Evolutionary conservation across 495 filamentous ascomycete species (phyloP).

Genomic region (Penicillium coprophilum): DNA sequence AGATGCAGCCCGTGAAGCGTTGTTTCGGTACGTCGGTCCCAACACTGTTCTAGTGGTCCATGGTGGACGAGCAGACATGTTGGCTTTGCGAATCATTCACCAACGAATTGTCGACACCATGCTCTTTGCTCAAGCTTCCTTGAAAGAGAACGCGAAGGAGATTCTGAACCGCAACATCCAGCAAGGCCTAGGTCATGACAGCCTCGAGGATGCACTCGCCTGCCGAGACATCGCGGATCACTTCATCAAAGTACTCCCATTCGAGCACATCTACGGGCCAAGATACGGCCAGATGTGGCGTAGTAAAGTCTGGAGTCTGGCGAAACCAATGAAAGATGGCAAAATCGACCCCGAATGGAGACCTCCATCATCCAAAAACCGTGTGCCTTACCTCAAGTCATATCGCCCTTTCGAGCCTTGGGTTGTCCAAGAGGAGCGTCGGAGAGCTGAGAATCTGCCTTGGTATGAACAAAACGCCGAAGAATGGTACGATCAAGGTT

Average conservation of each 20-base stretch:
- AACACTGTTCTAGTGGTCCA: conserved; percentile 38
- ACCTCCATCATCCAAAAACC: background rate
- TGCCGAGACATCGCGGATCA: conserved; percentile 37
- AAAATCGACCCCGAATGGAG: background rate
- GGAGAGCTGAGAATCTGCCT: no score
- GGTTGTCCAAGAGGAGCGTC: no score
- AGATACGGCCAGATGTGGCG: background rate
- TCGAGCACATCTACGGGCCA: background rate
- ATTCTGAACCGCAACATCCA: conserved; percentile 35
- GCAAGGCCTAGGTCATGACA: conserved; percentile 29
- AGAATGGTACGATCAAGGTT: no score
- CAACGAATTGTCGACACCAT: conserved; percentile 31
- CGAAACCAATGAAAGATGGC: background rate
- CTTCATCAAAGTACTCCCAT: conserved; percentile 19
- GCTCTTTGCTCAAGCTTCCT: background rate
- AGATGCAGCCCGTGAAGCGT: conserved; percentile 22
- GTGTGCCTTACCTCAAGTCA: background rate
- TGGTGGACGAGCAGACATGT: conserved; percentile 26
- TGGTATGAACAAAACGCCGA: no score
- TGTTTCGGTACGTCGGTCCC: conserved; percentile 40
- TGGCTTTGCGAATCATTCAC: conserved; percentile 30
- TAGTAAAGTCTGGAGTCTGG: background rate
- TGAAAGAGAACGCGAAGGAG: conserved; percentile 14
- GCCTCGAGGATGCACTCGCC: conserved; percentile 44
- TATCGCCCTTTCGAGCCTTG: background rate